Evolutionary conservation across 169 alveolate genomes (phyloP), one percentile per base, ranked within the genome.

Genomic region (Fabrea salina): DNA sequence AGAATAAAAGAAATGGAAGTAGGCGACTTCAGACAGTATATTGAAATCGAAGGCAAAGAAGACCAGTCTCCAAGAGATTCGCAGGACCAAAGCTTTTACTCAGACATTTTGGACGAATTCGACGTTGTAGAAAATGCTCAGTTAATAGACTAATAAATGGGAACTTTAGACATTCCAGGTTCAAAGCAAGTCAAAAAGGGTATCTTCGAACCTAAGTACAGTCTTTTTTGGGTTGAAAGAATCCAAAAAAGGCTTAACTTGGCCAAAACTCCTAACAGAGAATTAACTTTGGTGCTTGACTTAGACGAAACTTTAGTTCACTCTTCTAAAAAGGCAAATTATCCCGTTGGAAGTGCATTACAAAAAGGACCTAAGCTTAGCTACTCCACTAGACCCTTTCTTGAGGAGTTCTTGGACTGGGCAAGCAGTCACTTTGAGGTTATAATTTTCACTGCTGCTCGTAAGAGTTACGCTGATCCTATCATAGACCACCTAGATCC

Each of bases 21-120:
- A 51, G 59, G 59, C 39, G 22, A 11, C 22, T 33, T 51, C 0
- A 51, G 27, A 51, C 19, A 51, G 5, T 33, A 22, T 51, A 51
- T 51, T 22, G 59, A 51, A 51, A 51, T 51, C 59, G 37, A 51
- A 51, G 59, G 59, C 11, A 5, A 7, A 51, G 25, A 4, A 1
- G 19, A 5, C 59, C 27, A 11, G 0, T 27, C 19, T 22, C 39
- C 0, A 51, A 51, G 59, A 33, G 19, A 22, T 51, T 51, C 59
- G 27, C 39, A 51, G 27, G 59, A 51, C 59, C 39, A 51, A 51
- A 51, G 59, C 59, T 51, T 51, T 51, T 22, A 51, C 59, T 51
- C 59, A 8, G 8, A 22, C 19, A 51, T 51, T 4, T 11, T 51
- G 5, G 59, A 51, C 59, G 59, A 51, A 30, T 51, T 22, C 59